A percentile compares a stretch with the other conserved stretches of the same genome.
Conservation (phyloP, 352 stramenopile genomes). For the Phytophthora fragariae region DNA sequence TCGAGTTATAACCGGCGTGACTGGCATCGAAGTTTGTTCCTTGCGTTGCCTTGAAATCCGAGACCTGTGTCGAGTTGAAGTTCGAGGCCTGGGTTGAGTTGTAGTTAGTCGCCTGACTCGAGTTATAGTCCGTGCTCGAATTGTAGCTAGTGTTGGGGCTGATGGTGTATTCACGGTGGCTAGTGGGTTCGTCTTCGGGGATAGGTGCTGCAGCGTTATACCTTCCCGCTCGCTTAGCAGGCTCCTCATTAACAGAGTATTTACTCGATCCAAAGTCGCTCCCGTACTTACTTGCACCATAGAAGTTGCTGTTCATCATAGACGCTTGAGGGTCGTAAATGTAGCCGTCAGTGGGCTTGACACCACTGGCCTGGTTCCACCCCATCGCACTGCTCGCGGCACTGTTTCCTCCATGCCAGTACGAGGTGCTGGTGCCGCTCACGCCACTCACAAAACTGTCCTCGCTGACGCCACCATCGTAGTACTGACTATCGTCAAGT, state of each 20-base stretch:
- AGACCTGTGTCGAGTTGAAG: conserved; percentile 9
- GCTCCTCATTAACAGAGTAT: conserved; percentile 42
- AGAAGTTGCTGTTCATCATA: conserved; percentile 42
- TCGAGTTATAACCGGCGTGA: conserved; percentile 20
- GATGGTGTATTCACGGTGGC: conserved; percentile 24
- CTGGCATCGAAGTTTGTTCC: conserved; percentile 20
- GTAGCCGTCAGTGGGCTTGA: conserved; percentile 26
- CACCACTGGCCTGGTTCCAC: conserved; percentile 38
- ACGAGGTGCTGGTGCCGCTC: conserved; percentile 41
- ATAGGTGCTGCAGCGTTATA: conserved; percentile 50
- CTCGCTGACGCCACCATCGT: conserved; percentile 34
- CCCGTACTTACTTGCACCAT: conserved; percentile 41
- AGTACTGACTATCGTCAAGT: conserved; percentile 49
- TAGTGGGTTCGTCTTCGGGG: conserved; percentile 37
- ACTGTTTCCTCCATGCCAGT: conserved; percentile 43
- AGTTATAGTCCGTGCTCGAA: conserved; percentile 16
- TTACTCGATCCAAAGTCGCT: conserved; percentile 34
- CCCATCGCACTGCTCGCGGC: conserved; percentile 29
- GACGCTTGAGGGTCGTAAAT: conserved; percentile 41
- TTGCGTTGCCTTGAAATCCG: conserved; percentile 23
- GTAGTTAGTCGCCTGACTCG: conserved; percentile 3
- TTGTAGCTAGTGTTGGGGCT: conserved; percentile 25
- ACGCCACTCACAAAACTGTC: conserved; percentile 42
- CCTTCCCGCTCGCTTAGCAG: conserved; percentile 46
- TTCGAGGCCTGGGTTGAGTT: conserved; percentile 5